These are phyloP conservation scores for Arachis hypogaea DNA, from an alignment of 306 rosid species.

Conservation along the genomic window DNA sequence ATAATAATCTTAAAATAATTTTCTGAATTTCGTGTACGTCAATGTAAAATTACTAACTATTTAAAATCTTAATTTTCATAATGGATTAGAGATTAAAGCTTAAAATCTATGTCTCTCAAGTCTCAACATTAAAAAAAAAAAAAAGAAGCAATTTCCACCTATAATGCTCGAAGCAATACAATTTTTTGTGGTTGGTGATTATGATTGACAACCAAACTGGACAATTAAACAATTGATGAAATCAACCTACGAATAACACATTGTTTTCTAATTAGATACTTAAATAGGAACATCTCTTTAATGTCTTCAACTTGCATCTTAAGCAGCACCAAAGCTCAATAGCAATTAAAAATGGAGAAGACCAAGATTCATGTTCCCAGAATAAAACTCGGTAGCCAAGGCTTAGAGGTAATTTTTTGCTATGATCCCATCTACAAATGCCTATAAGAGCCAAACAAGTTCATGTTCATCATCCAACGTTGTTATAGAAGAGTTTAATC, in stretches of 20 bases:
- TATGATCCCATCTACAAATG: background rate
- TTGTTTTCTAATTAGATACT: background rate
- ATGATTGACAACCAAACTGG: background rate
- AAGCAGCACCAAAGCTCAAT: background rate
- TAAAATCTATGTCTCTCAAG: no score
- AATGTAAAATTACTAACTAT: no score
- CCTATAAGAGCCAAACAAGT: no score
- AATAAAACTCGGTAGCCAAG: slow-evolving; percentile 78
- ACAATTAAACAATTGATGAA: background rate
- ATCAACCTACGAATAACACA: background rate
- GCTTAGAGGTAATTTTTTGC: slow-evolving; percentile 58
- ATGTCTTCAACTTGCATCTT: slow-evolving; percentile 24
- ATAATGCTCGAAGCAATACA: background rate
- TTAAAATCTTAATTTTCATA: no score
- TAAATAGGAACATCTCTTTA: background rate
- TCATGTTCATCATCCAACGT: background rate
- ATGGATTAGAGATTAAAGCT: no score
- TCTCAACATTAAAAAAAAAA: no score
- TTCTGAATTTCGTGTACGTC: no score
- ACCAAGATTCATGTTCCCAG: slow-evolving; percentile 49
- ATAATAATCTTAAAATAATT: no score
- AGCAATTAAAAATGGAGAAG: slow-evolving; percentile 49
- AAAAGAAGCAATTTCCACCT: background rate
- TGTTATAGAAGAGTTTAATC: slow-evolving; percentile 1
- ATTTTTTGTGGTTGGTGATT: background rate